Conservation (phyloP, 139 green algal genomes). For the Dunaliella sp. region DNA sequence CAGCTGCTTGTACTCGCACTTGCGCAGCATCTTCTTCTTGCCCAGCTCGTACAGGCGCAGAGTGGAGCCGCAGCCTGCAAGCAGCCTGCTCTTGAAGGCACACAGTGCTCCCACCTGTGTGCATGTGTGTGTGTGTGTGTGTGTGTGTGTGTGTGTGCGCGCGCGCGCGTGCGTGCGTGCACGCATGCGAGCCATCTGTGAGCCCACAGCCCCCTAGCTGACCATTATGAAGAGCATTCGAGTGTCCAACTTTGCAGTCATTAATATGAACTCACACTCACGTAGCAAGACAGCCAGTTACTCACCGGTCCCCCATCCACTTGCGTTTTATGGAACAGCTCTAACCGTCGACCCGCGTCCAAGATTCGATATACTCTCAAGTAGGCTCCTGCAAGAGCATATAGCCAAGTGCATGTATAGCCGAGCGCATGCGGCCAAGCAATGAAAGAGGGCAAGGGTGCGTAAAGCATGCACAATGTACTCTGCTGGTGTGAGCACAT, state of each 20-base stretch:
- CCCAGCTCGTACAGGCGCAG: slow-evolving; percentile 94
- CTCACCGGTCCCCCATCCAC: slow-evolving; percentile 55
- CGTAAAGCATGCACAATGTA: no score
- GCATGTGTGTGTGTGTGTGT: background rate
- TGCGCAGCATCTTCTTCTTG: slow-evolving; percentile 96
- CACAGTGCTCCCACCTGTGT: slow-evolving; percentile 70
- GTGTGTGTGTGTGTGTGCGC: slow-evolving; percentile 15
- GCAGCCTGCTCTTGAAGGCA: slow-evolving; percentile 85
- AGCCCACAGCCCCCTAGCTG: background rate
- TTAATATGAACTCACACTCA: no score
- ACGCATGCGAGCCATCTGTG: background rate
- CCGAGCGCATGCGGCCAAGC: no score
- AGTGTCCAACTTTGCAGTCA: no score
- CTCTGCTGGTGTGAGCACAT: no score
- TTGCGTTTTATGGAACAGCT: slow-evolving; percentile 90
- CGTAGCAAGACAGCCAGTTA: no score
- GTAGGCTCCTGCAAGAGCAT: slow-evolving; percentile 59
- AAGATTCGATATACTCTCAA: slow-evolving; percentile 80
- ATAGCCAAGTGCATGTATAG: no score
- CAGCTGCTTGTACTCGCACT: slow-evolving; percentile 89
- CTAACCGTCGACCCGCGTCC: slow-evolving; percentile 64
- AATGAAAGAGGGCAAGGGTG: no score
- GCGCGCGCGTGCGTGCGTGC: slow-evolving; percentile 10
- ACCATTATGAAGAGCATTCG: no score
- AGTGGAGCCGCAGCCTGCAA: slow-evolving; percentile 82